Evolutionary conservation across 768 basidiomycete genomes (phyloP), one percentile per base, ranked within the genome.

Genomic region (Xerocomus brunneocitrinus): DNA sequence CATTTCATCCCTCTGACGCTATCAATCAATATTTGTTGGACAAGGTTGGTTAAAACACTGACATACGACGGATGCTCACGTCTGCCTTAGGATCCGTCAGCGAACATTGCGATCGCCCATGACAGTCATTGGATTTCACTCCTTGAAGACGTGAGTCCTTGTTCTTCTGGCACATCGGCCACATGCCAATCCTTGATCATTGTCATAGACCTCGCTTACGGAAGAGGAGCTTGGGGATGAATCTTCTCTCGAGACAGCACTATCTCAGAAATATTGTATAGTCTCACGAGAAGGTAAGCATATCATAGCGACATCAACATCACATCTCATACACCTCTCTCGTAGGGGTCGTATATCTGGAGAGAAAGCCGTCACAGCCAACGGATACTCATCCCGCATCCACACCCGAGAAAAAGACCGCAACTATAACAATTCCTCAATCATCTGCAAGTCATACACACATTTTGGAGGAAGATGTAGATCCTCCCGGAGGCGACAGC

Each of bases 1-100:
- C 22, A 5, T 60, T 52, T 13, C 59, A 60, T 41, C 59, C 57
- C 0, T 52, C 57, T n/a, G 53, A 60, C 9, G 24, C 43, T 1
- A 59, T 60, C 2, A 60, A 60, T 7, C 53, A 14, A 5, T 46
- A 50, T 32, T 35, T 60, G 19, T 27, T 59, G 0, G 8, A 30
- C 3, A 35, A 22, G 24, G 57, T 52, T 2, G 7, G 41, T 40
- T 28, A 22, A 41, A 24, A 13, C 1, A 5, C 5, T 38, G 0
- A 30, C 4, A n/a, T 36, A 27, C 2, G 14, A 27, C 4, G 10
- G 14, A 36, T 36, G 22, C 9, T 25, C 35, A 36, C 28, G 8
- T 5, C 16, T n/a, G 4, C 6, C 22, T 46, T 27, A 52, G 51
- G 4, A 22, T 9, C 43, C 51, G 19, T 52, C 36, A 32, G 51